Evolutionary conservation across 2,329 filamentous ascomycete species (phyloP).

Genomic region (Neurospora sp.): DNA sequence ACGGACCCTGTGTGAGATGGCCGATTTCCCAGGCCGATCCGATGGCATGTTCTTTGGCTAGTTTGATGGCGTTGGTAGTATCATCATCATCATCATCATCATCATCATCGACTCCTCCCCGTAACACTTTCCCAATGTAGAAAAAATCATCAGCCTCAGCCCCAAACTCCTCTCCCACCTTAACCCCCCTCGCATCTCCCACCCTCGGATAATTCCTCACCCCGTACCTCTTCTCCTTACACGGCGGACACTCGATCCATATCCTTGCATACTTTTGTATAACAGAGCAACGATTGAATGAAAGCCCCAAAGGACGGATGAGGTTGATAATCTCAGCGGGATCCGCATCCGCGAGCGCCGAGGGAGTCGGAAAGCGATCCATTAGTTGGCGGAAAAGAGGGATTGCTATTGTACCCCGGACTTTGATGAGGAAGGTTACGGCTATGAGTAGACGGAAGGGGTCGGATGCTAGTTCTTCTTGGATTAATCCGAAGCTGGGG

Average conservation of each 20-base stretch:
- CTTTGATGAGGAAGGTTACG: conserved; percentile 78
- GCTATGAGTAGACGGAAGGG: conserved; percentile 76
- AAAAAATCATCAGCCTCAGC: conserved; percentile 12
- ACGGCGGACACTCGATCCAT: conserved; percentile 59
- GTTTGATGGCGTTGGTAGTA: conserved; percentile 9
- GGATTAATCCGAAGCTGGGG: conserved; percentile 65
- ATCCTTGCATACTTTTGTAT: conserved; percentile 61
- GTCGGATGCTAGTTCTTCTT: conserved; percentile 65
- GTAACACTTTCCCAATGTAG: not conserved
- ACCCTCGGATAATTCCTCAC: conserved; percentile 36
- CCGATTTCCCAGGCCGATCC: conserved; percentile 68
- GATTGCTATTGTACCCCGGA: conserved; percentile 62
- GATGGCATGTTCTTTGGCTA: conserved; percentile 11
- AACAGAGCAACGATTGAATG: conserved; percentile 54
- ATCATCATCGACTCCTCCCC: not conserved
- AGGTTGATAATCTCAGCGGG: conserved; percentile 44
- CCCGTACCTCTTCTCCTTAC: conserved; percentile 41
- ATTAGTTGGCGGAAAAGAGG: conserved; percentile 66
- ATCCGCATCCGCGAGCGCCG: conserved; percentile 49
- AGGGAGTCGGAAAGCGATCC: conserved; percentile 55
- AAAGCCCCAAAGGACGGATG: conserved; percentile 64
- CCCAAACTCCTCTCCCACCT: conserved; percentile 19
- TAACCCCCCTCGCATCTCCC: conserved; percentile 22
- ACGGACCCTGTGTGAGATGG: conserved; percentile 71
- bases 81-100: conserved; percentile 13